phyloP scores from a whole-genome alignment of 1,284 basidiomycete genomes.

The Wallemia hederae region DNA sequence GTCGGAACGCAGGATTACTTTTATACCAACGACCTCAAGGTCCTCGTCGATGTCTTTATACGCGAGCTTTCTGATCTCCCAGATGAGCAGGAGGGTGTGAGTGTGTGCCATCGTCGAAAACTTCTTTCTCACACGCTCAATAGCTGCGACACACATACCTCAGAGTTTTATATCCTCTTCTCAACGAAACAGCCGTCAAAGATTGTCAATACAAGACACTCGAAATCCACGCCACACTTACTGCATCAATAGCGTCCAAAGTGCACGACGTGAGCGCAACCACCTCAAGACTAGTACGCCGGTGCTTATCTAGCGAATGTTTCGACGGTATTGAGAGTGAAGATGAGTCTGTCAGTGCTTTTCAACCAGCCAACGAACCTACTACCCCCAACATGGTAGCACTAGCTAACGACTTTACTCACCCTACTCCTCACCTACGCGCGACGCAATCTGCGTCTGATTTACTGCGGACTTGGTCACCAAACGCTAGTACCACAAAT shows the following conservation, averaged over 20 bases:
- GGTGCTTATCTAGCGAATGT: slow-evolving; percentile 67
- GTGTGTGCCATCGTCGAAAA: slow-evolving; percentile 13
- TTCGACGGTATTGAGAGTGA: slow-evolving; percentile 20
- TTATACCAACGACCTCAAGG: slow-evolving; percentile 88
- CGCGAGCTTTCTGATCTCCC: slow-evolving; percentile 70
- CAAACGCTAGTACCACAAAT: background rate
- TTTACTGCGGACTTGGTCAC: background rate
- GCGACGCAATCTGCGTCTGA: background rate
- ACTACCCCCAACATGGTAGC: background rate
- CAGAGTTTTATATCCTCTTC: slow-evolving; percentile 74
- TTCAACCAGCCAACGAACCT: background rate
- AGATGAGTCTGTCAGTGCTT: no score
- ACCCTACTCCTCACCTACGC: background rate
- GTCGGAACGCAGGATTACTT: slow-evolving; percentile 83
- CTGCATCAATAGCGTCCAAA: slow-evolving; percentile 33
- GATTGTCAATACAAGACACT: slow-evolving; percentile 62
- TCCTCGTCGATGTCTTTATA: slow-evolving; percentile 85
- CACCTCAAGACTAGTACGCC: slow-evolving; percentile 66
- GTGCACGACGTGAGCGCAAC: slow-evolving; percentile 60
- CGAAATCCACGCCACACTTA: slow-evolving; percentile 57
- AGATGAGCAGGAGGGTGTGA: slow-evolving; percentile 69
- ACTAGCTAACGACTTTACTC: background rate
- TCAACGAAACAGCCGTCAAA: slow-evolving; percentile 77
- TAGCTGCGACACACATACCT: slow-evolving; percentile 89
- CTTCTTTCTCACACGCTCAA: background rate